Evolutionary conservation across 768 basidiomycete genomes (phyloP).

Genomic region (Psilocybe cyanescens): DNA sequence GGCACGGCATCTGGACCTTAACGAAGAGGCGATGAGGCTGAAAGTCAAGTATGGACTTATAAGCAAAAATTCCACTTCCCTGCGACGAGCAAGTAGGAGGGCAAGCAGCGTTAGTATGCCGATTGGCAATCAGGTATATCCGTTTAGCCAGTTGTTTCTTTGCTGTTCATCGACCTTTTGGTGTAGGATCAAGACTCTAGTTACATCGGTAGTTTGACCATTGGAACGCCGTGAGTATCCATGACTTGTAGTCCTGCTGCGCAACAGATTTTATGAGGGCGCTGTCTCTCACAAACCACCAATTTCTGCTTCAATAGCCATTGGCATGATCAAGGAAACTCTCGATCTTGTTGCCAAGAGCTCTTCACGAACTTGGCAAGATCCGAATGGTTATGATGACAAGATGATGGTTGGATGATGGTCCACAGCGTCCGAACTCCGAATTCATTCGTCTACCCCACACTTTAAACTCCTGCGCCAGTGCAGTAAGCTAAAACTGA

Average conservation of each 20-base stretch:
- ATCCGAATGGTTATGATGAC: neutral
- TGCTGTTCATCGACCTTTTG: neutral
- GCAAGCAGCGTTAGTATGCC: conserved; percentile 38
- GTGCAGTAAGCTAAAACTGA: neutral
- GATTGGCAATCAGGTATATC: conserved; percentile 54
- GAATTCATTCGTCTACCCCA: too few species aligned
- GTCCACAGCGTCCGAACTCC: too few species aligned
- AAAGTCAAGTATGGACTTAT: conserved; percentile 2
- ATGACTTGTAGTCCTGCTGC: too few species aligned
- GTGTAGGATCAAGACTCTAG: conserved; percentile 56
- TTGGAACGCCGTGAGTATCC: conserved; percentile 66
- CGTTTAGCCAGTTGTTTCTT: neutral
- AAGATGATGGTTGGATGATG: neutral
- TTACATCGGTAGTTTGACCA: conserved; percentile 55
- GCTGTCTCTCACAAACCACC: too few species aligned
- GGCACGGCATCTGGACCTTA: neutral
- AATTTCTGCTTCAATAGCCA: too few species aligned
- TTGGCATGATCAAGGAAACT: too few species aligned
- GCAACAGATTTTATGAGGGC: too few species aligned
- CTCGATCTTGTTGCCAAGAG: neutral
- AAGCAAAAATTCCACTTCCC: neutral
- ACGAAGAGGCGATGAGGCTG: neutral
- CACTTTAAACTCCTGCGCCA: too few species aligned
- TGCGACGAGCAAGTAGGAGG: conserved; percentile 25
- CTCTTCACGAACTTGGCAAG: neutral